Evolutionary conservation across 768 basidiomycete genomes (phyloP).

Genomic region (Inosperma sp.): DNA sequence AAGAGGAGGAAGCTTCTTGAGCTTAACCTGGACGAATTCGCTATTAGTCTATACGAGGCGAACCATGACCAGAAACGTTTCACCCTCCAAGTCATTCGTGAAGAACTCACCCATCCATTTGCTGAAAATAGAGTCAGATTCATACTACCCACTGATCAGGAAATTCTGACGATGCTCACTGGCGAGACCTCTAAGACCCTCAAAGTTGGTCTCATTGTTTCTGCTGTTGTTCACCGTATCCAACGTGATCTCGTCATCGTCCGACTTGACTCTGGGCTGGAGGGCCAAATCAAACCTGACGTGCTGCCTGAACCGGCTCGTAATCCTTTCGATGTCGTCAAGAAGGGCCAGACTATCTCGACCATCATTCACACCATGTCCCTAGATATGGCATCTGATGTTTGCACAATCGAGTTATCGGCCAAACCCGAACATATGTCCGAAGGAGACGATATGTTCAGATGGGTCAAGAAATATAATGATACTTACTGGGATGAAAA

Average conservation of each 20-base stretch:
- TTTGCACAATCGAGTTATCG: constrained; percentile 69
- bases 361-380: constrained; percentile 62
- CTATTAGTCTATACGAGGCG: constrained; percentile 81
- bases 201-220: constrained; percentile 74
- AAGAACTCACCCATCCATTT: constrained; percentile 79
- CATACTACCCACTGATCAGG: constrained; percentile 61
- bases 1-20: constrained; percentile 79
- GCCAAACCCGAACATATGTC: constrained; percentile 57
- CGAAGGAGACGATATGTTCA: constrained; percentile 59
- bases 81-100: constrained; percentile 82
- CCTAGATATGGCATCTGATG: constrained; percentile 56
- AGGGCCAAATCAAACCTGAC: constrained; percentile 64
- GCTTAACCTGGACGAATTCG: constrained; percentile 94
- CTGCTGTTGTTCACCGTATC: constrained; percentile 61
- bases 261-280: constrained; percentile 90
- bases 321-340: constrained; percentile 46
- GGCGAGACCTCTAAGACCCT: constrained; percentile 84
- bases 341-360: constrained; percentile 75
- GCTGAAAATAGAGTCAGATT: constrained; percentile 69
- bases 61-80: constrained; percentile 85
- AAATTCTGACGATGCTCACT: constrained; percentile 91
- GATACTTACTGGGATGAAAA: constrained; percentile 64
- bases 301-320: constrained; percentile 52
- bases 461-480: constrained; percentile 42
- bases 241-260: constrained; percentile 51